Conservation (phyloP, 306 rosid species). For the Cucurbita maxima region DNA sequence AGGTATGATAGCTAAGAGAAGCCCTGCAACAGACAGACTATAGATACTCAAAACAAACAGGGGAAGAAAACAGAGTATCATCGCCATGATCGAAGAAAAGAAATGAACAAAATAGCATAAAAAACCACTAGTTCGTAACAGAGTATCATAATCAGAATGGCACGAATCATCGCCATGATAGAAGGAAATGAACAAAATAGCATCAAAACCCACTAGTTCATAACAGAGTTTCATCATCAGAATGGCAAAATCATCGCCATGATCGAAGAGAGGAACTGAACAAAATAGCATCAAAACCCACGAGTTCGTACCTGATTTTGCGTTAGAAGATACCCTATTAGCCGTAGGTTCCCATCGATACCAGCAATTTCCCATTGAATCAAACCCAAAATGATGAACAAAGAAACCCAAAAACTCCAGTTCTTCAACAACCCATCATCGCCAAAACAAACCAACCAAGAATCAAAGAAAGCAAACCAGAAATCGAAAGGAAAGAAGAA, state of each 20-base stretch:
- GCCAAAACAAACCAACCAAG: slow-evolving; percentile 12
- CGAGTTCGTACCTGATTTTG: slow-evolving; percentile 53
- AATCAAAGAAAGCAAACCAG: slow-evolving; percentile 8
- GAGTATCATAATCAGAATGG: background rate
- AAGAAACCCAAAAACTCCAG: background rate
- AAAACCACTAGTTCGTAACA: slow-evolving; percentile 3
- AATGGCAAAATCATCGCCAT: background rate
- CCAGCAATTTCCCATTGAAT: slow-evolving; percentile 80
- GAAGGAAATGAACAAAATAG: background rate
- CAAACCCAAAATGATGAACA: slow-evolving; percentile 7
- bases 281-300: background rate
- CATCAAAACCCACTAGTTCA: background rate
- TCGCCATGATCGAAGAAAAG: background rate
- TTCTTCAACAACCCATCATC: slow-evolving; percentile 30
- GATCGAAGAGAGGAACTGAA: background rate
- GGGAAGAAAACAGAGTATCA: slow-evolving; percentile 1
- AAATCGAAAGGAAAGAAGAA: background rate
- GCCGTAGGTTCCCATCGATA: slow-evolving; percentile 46
- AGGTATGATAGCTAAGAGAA: background rate
- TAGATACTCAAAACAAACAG: background rate
- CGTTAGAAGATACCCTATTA: slow-evolving; percentile 77
- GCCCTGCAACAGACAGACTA: background rate
- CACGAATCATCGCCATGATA: background rate
- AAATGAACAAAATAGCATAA: background rate
- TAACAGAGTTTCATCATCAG: background rate